phyloP scores from a whole-genome alignment of 176 grass and related monocot species.

The Oryza glumipatula region DNA sequence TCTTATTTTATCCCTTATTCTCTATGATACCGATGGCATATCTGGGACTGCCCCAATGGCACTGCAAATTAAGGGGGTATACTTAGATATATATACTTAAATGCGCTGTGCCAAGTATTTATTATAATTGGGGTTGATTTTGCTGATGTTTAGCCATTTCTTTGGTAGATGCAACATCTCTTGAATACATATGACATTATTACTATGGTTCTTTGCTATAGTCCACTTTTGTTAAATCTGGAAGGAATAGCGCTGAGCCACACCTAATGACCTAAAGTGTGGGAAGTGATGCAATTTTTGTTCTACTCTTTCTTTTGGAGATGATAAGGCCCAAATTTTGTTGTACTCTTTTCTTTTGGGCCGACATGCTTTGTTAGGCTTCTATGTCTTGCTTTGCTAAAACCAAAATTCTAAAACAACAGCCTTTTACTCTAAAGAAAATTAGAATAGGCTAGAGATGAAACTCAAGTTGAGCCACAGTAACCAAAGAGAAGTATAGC shows the following conservation, averaged over 20 bases:
- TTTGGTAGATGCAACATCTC: background rate
- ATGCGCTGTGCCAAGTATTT: background rate
- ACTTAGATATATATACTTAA: background rate
- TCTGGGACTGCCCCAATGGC: background rate
- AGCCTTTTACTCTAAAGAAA: background rate
- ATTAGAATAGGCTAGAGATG: background rate
- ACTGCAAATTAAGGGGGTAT: constrained; percentile 11
- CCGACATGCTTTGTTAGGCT: background rate
- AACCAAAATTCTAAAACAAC: background rate
- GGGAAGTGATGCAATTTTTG: background rate
- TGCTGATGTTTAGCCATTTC: background rate
- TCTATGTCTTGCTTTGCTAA: constrained; percentile 15
- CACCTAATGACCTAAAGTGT: background rate
- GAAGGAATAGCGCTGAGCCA: background rate
- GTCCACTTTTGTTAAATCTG: background rate
- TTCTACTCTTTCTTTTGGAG: background rate
- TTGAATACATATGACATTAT: background rate
- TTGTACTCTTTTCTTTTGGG: background rate
- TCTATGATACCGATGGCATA: background rate
- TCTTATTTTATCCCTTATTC: background rate
- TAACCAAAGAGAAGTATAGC: background rate
- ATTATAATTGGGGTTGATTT: background rate
- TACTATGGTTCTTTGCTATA: background rate
- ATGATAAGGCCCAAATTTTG: background rate
- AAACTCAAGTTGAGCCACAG: background rate